Evolutionary conservation across 2,329 filamentous ascomycete genomes (phyloP), one percentile per base, ranked within the genome.

Genomic region (Lojkania enalia): DNA sequence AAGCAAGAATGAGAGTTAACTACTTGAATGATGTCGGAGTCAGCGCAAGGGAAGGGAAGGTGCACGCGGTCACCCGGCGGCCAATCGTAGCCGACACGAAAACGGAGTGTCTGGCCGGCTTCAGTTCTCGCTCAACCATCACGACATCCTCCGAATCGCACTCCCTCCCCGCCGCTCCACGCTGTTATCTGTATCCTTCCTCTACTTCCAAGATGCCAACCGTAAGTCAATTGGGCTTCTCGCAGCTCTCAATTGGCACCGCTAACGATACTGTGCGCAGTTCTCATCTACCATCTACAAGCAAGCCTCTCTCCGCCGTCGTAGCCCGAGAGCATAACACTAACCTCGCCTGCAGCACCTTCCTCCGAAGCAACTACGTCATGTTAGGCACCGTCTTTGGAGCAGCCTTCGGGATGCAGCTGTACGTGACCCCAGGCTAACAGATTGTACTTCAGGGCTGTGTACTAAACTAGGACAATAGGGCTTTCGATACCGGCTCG

Each of bases 331-430:
- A 42, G 39, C 52, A 18, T 11, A 9, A 46, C 39, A 57, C 66
- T 67, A 48, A 66, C 55, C 54, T 51, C 65, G 51, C 39, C 27
- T 58, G 57, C 74, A 97, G 94, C 79, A 74, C 83, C 67, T 66
- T 97, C 60, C 86, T 97, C 80, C 85, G 87, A 74, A 85, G 82
- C 71, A 99, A 99, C 80, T 86, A 81, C 64, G 79, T 87, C 71
- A 96, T 96, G 83, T 79, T 99, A 64, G 86, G 83, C 58, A 81
- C 84, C 55, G 88, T 99, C 69, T 99, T 99, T 72, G 82, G 78
- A 60, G 81, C 84, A 58, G 92, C 91, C 58, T 99, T 99, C 70
- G 88, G 81, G 55, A 90, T 95, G 70, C 90, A 97, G 79, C 81
- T 99, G 94, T 99, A 83, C 69, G 88, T 76, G 54, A 12, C 29